Percentiles rank a stretch among this genome's conserved stretches.
Conservation (phyloP, 257 asterid species). For the Solanum etuberosum region DNA sequence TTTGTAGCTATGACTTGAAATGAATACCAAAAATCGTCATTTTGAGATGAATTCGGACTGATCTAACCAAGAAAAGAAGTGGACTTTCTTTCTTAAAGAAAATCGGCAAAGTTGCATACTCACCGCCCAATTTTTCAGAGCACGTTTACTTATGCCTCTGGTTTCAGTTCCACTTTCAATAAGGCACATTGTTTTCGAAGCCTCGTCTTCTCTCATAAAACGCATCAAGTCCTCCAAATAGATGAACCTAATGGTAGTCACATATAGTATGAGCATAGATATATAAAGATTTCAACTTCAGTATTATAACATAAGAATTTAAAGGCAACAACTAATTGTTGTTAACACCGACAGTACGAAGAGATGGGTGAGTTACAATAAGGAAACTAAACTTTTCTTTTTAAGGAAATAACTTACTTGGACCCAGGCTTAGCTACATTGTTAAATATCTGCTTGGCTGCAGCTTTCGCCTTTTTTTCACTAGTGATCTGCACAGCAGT, state of each 20-base stretch:
- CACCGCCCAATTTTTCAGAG: constrained; percentile 91
- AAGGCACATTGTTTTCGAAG: constrained; percentile 42
- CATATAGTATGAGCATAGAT: neutral
- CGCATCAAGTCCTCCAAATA: constrained; percentile 59
- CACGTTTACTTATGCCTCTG: constrained; percentile 63
- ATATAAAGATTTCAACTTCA: neutral
- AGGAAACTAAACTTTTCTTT: neutral
- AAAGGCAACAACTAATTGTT: neutral
- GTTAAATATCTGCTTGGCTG: constrained; percentile 71
- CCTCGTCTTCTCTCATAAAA: constrained; percentile 79
- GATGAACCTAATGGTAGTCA: constrained; percentile 34
- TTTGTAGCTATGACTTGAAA: neutral
- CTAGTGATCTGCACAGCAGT: constrained; percentile 48
- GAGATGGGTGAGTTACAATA: neutral
- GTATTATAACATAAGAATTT: neutral
- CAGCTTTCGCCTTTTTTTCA: constrained; percentile 64
- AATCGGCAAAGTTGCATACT: neutral
- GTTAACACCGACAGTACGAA: neutral
- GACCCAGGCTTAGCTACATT: constrained; percentile 70
- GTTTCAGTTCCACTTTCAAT: constrained; percentile 61
- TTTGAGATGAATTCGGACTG: neutral
- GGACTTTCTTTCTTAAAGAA: neutral
- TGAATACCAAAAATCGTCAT: neutral
- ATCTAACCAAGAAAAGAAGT: neutral
- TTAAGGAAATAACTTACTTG: constrained; percentile 28